Evolutionary conservation across 768 basidiomycete genomes (phyloP).

Genomic region (Phanerochaete sordida): DNA sequence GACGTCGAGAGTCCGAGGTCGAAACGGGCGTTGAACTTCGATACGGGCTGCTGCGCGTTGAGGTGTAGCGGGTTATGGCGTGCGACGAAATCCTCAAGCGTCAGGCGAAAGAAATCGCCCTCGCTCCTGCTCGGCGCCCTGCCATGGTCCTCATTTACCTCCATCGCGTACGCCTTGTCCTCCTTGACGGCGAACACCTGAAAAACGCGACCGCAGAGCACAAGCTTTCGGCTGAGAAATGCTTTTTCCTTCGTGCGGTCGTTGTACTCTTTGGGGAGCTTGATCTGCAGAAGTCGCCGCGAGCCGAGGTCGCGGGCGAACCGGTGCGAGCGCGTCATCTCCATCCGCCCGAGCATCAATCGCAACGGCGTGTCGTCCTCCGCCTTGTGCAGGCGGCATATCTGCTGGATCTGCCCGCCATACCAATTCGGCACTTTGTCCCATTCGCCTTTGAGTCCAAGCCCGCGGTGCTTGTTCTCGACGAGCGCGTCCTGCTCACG

Average conservation of each 20-base stretch:
- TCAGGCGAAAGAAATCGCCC: slow-evolving; percentile 47
- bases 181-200: slow-evolving; percentile 66
- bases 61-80: slow-evolving; percentile 62
- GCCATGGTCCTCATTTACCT: slow-evolving; percentile 48
- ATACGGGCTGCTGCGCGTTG: slow-evolving; percentile 61
- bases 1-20: slow-evolving; percentile 67
- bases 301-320: slow-evolving; percentile 67
- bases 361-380: slow-evolving; percentile 7
- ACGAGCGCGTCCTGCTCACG: slow-evolving; percentile 61
- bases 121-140: slow-evolving; percentile 31
- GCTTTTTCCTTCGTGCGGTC: slow-evolving; percentile 21
- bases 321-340: slow-evolving; percentile 57
- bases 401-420: slow-evolving; percentile 66
- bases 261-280: slow-evolving; percentile 38
- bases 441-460: slow-evolving; percentile 60
- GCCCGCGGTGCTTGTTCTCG: slow-evolving; percentile 51
- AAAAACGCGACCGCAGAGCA: slow-evolving; percentile 65
- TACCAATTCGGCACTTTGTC: slow-evolving; percentile 50
- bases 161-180: slow-evolving; percentile 54
- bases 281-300: slow-evolving; percentile 56
- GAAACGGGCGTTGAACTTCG: slow-evolving; percentile 65
- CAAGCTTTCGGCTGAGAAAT: slow-evolving; percentile 46
- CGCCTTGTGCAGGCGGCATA: slow-evolving; percentile 30
- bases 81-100: slow-evolving; percentile 46
- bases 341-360: slow-evolving; percentile 53